phyloP scores from a whole-genome alignment of 768 basidiomycete species.

The Mycena pura region DNA sequence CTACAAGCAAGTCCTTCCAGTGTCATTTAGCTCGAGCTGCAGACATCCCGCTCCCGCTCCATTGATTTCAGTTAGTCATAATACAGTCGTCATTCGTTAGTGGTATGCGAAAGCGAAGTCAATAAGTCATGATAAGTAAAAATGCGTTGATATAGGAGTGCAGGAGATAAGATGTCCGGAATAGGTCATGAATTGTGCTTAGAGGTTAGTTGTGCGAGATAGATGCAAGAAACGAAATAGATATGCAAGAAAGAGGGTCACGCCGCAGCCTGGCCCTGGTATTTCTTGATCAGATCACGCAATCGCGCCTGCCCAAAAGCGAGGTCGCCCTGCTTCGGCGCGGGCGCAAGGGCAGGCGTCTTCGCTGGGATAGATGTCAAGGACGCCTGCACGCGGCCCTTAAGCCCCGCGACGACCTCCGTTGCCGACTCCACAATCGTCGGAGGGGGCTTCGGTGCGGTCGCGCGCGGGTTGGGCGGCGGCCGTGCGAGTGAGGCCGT shows the following conservation, averaged over 20 bases:
- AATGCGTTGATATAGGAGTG: slow-evolving; percentile 18
- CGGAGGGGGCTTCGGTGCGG: slow-evolving; percentile 44
- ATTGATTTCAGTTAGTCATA: too few relatives aligned
- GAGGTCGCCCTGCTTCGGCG: slow-evolving; percentile 48
- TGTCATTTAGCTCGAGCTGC: too few relatives aligned
- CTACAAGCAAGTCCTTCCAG: too few relatives aligned
- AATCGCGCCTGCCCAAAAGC: slow-evolving; percentile 81
- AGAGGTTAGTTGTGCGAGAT: background rate
- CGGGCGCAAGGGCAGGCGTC: slow-evolving; percentile 28
- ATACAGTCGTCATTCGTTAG: too few relatives aligned
- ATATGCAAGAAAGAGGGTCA: background rate
- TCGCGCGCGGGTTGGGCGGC: slow-evolving; percentile 24
- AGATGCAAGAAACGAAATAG: background rate
- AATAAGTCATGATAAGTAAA: slow-evolving; percentile 15
- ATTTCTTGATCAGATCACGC: slow-evolving; percentile 83
- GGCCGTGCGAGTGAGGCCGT: slow-evolving; percentile 75
- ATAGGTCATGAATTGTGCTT: background rate
- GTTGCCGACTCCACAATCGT: slow-evolving; percentile 40
- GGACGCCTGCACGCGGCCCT: slow-evolving; percentile 24
- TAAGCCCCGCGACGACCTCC: slow-evolving; percentile 21
- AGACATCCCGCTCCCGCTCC: too few relatives aligned
- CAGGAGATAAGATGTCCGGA: slow-evolving; percentile 2
- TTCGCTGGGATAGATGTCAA: slow-evolving; percentile 19
- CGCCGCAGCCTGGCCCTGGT: slow-evolving; percentile 55
- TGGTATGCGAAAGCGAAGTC: slow-evolving; percentile 16